These are phyloP conservation scores for Starmerella geochares DNA, from an alignment of 805 yeast species.

Conservation along the genomic window DNA sequence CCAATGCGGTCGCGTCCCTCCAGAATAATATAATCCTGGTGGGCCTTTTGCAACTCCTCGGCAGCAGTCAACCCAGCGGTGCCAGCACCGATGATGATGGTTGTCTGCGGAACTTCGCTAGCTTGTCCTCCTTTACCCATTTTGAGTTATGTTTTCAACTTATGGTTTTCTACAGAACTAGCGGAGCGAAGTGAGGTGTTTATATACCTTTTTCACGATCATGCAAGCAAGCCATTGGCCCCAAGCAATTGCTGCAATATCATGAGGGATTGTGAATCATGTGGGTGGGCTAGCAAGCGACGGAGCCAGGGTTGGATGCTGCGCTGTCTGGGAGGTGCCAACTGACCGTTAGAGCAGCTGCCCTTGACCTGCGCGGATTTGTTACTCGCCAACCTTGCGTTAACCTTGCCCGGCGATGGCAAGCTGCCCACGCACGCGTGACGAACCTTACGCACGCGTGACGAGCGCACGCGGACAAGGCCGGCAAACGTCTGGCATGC, in stretches of 20 bases:
- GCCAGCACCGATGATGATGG: slow-evolving; percentile 31
- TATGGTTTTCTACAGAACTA: too few relatives aligned
- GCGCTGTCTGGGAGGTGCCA: neutral
- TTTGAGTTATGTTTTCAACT: neutral
- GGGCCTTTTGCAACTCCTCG: slow-evolving; percentile 22
- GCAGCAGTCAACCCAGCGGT: slow-evolving; percentile 31
- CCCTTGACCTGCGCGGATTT: neutral
- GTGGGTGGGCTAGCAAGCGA: slow-evolving; percentile 1
- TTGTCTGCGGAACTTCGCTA: slow-evolving; percentile 4
- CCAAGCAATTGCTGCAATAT: slow-evolving; percentile 2
- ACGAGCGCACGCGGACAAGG: neutral
- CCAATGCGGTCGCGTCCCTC: slow-evolving; percentile 32
- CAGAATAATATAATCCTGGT: slow-evolving; percentile 24
- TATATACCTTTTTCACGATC: neutral
- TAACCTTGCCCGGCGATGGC: neutral
- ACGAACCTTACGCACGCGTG: neutral
- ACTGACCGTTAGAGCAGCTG: neutral
- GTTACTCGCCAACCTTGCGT: neutral
- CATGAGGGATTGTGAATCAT: neutral
- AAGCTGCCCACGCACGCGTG: too few relatives aligned
- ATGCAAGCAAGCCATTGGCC: neutral
- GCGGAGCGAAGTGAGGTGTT: neutral
- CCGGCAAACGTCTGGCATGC: neutral
- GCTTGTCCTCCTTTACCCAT: neutral
- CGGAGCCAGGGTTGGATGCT: neutral